Evolutionary conservation across 1,139 yeast species (phyloP), one percentile per base, ranked within the genome.

Genomic region (Arxiozyma telluris): DNA sequence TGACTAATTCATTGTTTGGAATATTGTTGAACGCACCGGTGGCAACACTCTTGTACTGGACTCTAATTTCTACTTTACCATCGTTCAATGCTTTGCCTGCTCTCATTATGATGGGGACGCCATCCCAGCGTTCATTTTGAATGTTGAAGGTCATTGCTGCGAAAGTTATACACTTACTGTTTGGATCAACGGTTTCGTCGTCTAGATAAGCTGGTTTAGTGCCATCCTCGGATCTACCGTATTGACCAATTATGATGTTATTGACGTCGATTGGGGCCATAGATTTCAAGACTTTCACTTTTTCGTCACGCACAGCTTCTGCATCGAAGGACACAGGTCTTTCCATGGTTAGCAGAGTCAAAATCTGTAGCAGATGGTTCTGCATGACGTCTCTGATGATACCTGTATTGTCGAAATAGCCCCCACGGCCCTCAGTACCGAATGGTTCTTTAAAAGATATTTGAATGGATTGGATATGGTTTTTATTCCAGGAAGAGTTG

Each of bases 351-450:
- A 93, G 76, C 58, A 94, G 74, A 8, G 98, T 90, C 69, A 93
- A 76, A 30, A 93, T 95, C 75, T 93, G 99, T 66, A 93, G 77
- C 67, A 93, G 74, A 73, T 93, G 99, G 78, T 93, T 93, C 76
- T 93, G 99, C 90, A 94, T 91, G 53, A 93, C 98, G 69, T 93
- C 99, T 73, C 99, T 83, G 61, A 93, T 88, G 66, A 93, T 93
- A 56, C 99, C 99, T 66, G 91, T 89, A 57, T 79, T 77, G 73
- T 94, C 98, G 68, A 94, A 93, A 76, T 93, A 93, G 44, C 98
- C 98, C 61, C 98, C 98, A 68, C 99, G 83, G 57, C 98, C 98
- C 73, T 93, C 97, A 49, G 98, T 93, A 56, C 98, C 98, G 65
- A 94, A 91, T 15, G 93, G 87, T 74, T 93, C 99, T 75, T 94